Percentiles rank a stretch among this genome's conserved stretches.
phyloP scores from a whole-genome alignment of 495 filamentous ascomycete genomes.

The Penicillium fimorum region DNA sequence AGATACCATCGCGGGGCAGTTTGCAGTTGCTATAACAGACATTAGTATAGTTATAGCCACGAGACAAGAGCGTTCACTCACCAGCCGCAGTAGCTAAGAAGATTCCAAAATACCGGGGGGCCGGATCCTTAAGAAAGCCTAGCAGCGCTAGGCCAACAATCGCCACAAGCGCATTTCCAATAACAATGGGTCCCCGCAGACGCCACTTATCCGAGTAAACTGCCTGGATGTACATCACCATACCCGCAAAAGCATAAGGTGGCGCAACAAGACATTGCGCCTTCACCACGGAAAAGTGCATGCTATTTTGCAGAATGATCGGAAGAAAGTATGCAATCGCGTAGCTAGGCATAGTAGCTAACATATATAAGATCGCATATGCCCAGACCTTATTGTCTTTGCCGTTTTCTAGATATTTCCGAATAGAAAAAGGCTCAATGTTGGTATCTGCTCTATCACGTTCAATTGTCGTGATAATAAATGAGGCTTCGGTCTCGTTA shows the following conservation, averaged over 20 bases:
- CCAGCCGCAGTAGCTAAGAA: conserved; percentile 8
- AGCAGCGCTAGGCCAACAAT: not conserved
- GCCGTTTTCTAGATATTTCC: conserved; percentile 42
- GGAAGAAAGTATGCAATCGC: conserved; percentile 62
- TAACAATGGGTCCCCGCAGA: conserved; percentile 51
- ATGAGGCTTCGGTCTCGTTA: conserved; percentile 37
- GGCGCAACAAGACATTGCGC: conserved; percentile 58
- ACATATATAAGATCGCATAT: conserved; percentile 48
- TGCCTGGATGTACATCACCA: conserved; percentile 42
- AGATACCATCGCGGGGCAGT: too few species aligned
- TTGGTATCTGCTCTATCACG: conserved; percentile 51
- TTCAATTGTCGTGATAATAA: conserved; percentile 50
- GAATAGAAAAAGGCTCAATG: conserved; percentile 36
- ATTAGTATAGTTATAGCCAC: not conserved
- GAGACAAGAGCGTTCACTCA: not conserved
- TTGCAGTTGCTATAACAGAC: too few species aligned
- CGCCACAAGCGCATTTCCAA: conserved; percentile 38
- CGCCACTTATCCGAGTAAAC: conserved; percentile 41
- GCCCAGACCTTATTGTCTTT: conserved; percentile 53
- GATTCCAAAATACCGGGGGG: not conserved
- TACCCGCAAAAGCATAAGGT: conserved; percentile 52
- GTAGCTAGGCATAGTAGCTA: conserved; percentile 50
- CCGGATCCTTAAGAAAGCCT: not conserved
- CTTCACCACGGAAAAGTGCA: conserved; percentile 55
- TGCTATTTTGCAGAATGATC: conserved; percentile 60